These are phyloP conservation scores for Aspergillus amoenus DNA, from an alignment of 2,329 filamentous ascomycete species.

Conservation along the genomic window DNA sequence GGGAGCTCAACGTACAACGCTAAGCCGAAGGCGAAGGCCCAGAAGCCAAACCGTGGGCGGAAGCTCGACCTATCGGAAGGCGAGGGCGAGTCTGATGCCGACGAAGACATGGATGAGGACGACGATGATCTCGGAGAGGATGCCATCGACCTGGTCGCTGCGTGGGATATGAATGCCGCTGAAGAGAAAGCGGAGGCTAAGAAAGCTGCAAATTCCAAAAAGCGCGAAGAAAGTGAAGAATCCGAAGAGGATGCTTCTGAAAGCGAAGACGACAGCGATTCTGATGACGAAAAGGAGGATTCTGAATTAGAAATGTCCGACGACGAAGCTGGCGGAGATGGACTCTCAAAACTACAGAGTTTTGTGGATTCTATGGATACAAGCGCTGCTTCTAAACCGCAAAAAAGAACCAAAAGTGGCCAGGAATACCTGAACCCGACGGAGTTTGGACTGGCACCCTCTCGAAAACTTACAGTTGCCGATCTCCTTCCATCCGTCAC, in stretches of 20 bases:
- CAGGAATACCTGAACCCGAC: slow-evolving; percentile 64
- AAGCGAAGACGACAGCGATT: slow-evolving; percentile 43
- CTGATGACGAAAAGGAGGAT: slow-evolving; percentile 51
- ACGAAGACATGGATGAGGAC: slow-evolving; percentile 51
- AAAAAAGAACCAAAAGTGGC: slow-evolving; percentile 43
- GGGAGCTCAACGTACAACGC: slow-evolving; percentile 52
- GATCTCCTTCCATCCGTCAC: slow-evolving; percentile 73
- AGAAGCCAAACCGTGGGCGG: slow-evolving; percentile 25
- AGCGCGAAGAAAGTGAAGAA: slow-evolving; percentile 29
- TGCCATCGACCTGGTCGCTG: slow-evolving; percentile 62
- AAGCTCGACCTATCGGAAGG: slow-evolving; percentile 54
- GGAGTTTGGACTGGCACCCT: slow-evolving; percentile 58
- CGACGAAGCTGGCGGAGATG: slow-evolving; percentile 28
- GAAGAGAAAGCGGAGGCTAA: slow-evolving; percentile 43
- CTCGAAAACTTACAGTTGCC: slow-evolving; percentile 69
- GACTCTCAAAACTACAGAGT: slow-evolving; percentile 64
- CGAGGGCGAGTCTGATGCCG: slow-evolving; percentile 46
- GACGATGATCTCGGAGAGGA: slow-evolving; percentile 65
- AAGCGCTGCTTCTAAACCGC: slow-evolving; percentile 35
- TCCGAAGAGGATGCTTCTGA: slow-evolving; percentile 42
- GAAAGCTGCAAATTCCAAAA: slow-evolving; percentile 30
- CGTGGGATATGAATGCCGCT: slow-evolving; percentile 54
- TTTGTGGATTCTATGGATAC: slow-evolving; percentile 66
- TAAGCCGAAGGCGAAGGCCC: slow-evolving; percentile 32
- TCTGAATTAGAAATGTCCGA: slow-evolving; percentile 43